A percentile compares a stretch with the other conserved stretches of the same genome.
Conservation (phyloP, 1,284 basidiomycete species). For the Heterobasidion annosum region DNA sequence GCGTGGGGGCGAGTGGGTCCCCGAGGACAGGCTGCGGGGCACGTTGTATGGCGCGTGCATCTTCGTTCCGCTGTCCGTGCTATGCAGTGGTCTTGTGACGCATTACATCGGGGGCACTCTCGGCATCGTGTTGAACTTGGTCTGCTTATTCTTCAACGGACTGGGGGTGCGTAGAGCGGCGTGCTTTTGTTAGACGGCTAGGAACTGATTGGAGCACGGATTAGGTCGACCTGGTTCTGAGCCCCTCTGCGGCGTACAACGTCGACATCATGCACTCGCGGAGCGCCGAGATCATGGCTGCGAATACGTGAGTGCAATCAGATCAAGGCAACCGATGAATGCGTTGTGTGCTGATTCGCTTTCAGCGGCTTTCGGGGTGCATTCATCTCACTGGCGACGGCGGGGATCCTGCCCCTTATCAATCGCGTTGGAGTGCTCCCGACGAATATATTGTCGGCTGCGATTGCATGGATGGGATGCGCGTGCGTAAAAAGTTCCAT, state of each 20-base stretch:
- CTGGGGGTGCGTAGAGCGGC: slow-evolving; percentile 30
- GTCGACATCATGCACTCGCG: slow-evolving; percentile 45
- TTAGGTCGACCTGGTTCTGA: slow-evolving; percentile 38
- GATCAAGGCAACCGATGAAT: neutral
- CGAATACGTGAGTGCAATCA: slow-evolving; percentile 22
- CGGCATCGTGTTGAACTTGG: slow-evolving; percentile 30
- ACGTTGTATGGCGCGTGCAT: slow-evolving; percentile 34
- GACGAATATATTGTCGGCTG: slow-evolving; percentile 39
- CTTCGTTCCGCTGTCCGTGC: slow-evolving; percentile 31
- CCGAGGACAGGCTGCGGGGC: slow-evolving; percentile 53
- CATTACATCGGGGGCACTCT: slow-evolving; percentile 27
- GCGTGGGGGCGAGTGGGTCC: slow-evolving; percentile 42
- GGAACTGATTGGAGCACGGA: neutral
- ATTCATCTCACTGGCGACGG: slow-evolving; percentile 27
- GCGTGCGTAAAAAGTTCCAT: slow-evolving; percentile 21
- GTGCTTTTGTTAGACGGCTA: neutral
- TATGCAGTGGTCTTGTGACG: slow-evolving; percentile 23
- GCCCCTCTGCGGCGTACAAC: slow-evolving; percentile 43
- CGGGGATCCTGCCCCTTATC: slow-evolving; percentile 41
- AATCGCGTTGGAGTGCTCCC: slow-evolving; percentile 42
- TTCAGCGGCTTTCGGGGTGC: slow-evolving; percentile 34
- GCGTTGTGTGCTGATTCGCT: neutral
- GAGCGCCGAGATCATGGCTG: slow-evolving; percentile 45
- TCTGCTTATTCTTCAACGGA: slow-evolving; percentile 40
- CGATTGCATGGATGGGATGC: slow-evolving; percentile 34